These are phyloP conservation scores for Boletus mariae DNA, from an alignment of 1,284 basidiomycete species.

Conservation along the genomic window DNA sequence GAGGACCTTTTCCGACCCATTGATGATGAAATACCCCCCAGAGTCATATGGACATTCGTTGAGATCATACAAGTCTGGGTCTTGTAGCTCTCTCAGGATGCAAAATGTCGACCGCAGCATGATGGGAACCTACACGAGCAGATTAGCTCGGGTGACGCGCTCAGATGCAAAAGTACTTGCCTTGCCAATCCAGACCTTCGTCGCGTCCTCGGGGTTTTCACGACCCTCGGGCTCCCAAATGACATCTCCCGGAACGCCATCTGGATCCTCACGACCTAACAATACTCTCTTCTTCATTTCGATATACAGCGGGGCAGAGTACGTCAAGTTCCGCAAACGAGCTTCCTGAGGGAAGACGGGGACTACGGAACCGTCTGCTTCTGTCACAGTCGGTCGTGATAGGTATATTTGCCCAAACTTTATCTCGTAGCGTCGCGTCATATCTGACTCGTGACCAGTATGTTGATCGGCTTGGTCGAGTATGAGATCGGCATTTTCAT, in stretches of 20 bases:
- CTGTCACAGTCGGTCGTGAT: slow-evolving; percentile 90
- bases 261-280: slow-evolving; percentile 76
- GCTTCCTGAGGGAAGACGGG: slow-evolving; percentile 98
- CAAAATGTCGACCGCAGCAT: slow-evolving; percentile 98
- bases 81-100: slow-evolving; percentile 77
- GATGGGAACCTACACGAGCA: slow-evolving; percentile 76
- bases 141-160: slow-evolving; percentile 7
- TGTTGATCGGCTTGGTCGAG: slow-evolving; percentile 96
- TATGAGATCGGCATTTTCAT: slow-evolving; percentile 92
- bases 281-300: slow-evolving; percentile 91
- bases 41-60: slow-evolving; percentile 99
- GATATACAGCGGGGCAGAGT: slow-evolving; percentile 94
- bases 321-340: slow-evolving; percentile 89
- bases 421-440: slow-evolving; percentile 92
- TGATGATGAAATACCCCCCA: slow-evolving; percentile 99
- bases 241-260: slow-evolving; percentile 79
- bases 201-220: slow-evolving; percentile 59
- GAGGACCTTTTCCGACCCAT: slow-evolving; percentile 98
- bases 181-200: slow-evolving; percentile 96
- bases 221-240: slow-evolving; percentile 78
- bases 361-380: slow-evolving; percentile 91
- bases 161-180: slow-evolving; percentile 41
- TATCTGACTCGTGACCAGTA: slow-evolving; percentile 79
- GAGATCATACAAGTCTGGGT: slow-evolving; percentile 82
- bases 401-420: slow-evolving; percentile 98